Conservation (phyloP, 2,329 filamentous ascomycete species). For the Huntiella abstrusa region DNA sequence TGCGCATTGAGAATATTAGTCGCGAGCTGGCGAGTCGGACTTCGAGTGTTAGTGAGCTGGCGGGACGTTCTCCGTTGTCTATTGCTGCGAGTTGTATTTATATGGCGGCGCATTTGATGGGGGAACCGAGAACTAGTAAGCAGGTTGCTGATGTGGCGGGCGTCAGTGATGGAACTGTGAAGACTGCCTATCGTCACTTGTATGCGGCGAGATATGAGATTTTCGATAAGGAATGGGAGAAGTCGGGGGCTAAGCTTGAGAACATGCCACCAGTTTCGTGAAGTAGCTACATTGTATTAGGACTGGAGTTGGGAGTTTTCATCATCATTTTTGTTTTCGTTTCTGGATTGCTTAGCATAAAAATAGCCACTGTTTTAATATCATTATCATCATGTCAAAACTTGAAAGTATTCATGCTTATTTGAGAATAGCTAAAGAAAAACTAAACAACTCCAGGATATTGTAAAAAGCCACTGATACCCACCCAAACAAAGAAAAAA, state of each 20-base stretch:
- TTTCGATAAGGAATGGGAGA: constrained; percentile 57
- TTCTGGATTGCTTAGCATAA: not conserved
- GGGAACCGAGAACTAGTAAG: constrained; percentile 59
- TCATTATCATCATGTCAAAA: not conserved
- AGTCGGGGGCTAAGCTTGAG: constrained; percentile 50
- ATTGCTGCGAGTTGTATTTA: constrained; percentile 93
- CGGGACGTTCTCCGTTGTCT: constrained; percentile 82
- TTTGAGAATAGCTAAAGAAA: not conserved
- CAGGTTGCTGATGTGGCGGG: constrained; percentile 71
- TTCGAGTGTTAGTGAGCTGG: constrained; percentile 58
- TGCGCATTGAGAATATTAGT: constrained; percentile 62
- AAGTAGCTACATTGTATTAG: not conserved
- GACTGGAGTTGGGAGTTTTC: not conserved
- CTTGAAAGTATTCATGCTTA: not conserved
- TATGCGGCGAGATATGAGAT: constrained; percentile 56
- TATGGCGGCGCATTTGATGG: constrained; percentile 79
- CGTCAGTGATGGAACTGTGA: constrained; percentile 92
- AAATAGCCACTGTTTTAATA: not conserved
- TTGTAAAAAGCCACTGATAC: not conserved
- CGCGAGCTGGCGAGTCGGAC: constrained; percentile 62
- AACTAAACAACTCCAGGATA: not conserved
- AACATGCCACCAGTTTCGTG: constrained; percentile 37
- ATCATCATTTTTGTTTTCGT: not conserved
- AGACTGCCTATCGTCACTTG: constrained; percentile 81
- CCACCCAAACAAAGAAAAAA: not conserved